These are phyloP conservation scores for Dendrocalamus latiflorus DNA, from an alignment of 202 grass and related monocot genomes.

Conservation along the genomic window DNA sequence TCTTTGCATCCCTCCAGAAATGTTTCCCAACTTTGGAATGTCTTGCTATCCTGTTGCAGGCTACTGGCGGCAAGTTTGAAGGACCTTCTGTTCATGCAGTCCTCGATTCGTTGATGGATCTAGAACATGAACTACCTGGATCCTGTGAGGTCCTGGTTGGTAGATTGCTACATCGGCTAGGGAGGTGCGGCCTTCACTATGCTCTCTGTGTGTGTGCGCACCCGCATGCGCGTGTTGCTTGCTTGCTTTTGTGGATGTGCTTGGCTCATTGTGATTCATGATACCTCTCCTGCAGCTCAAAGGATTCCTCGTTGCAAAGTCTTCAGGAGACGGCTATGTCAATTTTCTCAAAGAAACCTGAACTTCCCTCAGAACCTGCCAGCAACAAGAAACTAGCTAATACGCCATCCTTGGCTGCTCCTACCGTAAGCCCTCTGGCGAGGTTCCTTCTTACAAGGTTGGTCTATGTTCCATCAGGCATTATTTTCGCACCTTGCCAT, in stretches of 20 bases:
- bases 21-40: conserved; percentile 13
- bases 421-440: conserved; percentile 75
- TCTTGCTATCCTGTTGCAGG: conserved; percentile 38
- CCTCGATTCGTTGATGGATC: conserved; percentile 71
- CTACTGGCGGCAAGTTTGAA: conserved; percentile 65
- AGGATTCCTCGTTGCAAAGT: conserved; percentile 58
- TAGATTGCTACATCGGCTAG: conserved; percentile 63
- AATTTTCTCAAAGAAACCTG: conserved; percentile 57
- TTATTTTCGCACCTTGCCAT: not conserved
- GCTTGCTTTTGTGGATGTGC: not conserved
- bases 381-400: conserved; percentile 54
- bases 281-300: conserved; percentile 45
- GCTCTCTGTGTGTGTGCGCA: too few species aligned
- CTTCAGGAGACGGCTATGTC: conserved; percentile 56
- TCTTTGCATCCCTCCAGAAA: not conserved
- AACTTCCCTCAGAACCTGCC: conserved; percentile 28
- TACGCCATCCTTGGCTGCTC: conserved; percentile 43
- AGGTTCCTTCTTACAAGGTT: conserved; percentile 96
- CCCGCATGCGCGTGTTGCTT: too few species aligned
- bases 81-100: conserved; percentile 43
- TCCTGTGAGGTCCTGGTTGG: conserved; percentile 64
- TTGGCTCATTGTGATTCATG: not conserved
- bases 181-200: conserved; percentile 46
- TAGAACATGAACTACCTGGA: conserved; percentile 80
- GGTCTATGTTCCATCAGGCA: conserved; percentile 8